These are phyloP conservation scores for Eucalyptus polybractea DNA, from an alignment of 345 rosid species.

Conservation along the genomic window DNA sequence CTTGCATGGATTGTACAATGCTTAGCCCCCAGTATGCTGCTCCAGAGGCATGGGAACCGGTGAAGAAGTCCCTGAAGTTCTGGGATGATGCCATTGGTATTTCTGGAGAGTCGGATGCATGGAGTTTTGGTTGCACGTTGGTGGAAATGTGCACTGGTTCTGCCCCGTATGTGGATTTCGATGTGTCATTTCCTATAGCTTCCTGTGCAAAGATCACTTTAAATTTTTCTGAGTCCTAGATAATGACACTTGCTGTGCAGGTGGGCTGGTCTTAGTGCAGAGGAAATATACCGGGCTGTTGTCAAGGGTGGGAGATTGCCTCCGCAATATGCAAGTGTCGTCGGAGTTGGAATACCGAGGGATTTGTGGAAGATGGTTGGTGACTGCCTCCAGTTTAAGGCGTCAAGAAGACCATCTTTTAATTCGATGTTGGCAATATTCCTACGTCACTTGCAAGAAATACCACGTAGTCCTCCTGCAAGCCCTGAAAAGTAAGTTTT, in stretches of 20 bases:
- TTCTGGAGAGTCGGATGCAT: conserved; percentile 90
- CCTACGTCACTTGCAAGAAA: conserved; percentile 84
- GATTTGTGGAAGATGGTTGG: conserved; percentile 99
- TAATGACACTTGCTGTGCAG: conserved; percentile 24
- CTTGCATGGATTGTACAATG: conserved; percentile 78
- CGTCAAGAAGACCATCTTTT: conserved; percentile 79
- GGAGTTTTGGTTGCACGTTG: conserved; percentile 99
- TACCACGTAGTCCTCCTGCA: conserved; percentile 85
- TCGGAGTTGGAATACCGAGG: conserved; percentile 93
- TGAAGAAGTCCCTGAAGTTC: conserved; percentile 73
- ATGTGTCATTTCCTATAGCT: not conserved
- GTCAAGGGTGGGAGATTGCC: conserved; percentile 75
- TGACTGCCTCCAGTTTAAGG: conserved; percentile 92
- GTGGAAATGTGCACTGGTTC: conserved; percentile 99
- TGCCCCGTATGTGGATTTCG: conserved; percentile 66
- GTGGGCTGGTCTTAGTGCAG: conserved; percentile 89
- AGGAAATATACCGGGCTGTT: conserved; percentile 87
- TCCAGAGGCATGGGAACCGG: conserved; percentile 99
- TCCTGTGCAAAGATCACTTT: not conserved
- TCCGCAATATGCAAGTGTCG: conserved; percentile 94
- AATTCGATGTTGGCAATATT: conserved; percentile 85
- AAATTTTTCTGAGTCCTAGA: not conserved
- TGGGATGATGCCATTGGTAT: conserved; percentile 93
- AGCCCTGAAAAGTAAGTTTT: conserved; percentile 78
- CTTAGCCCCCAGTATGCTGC: conserved; percentile 89